Evolutionary conservation across 106 monocot species (phyloP).

Genomic region (Platanthera guangdongensis): DNA sequence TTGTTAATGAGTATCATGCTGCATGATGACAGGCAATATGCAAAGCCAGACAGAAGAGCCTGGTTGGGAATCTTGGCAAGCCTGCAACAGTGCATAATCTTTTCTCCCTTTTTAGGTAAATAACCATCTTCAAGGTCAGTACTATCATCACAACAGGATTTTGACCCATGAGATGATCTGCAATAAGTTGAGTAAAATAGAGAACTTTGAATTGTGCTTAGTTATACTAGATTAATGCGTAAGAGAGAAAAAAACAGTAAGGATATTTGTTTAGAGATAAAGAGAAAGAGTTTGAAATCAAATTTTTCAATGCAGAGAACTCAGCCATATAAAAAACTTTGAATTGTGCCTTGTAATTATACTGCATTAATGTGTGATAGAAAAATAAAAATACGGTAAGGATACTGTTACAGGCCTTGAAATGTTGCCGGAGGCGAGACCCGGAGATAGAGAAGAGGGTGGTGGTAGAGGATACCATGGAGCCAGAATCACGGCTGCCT

Average conservation of each 20-base stretch:
- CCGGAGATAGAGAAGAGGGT: too few relatives aligned
- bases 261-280: neutral
- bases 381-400: too few relatives aligned
- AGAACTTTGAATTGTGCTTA: conserved; percentile 1
- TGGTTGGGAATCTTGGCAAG: conserved; percentile 60
- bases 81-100: conserved; percentile 19
- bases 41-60: conserved; percentile 80
- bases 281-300: neutral
- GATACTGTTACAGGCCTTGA: too few relatives aligned
- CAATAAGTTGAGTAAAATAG: neutral
- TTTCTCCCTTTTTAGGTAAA: conserved; percentile 37
- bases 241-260: neutral
- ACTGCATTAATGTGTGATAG: too few relatives aligned
- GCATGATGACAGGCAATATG: conserved; percentile 94
- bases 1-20: conserved; percentile 99
- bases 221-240: neutral
- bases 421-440: too few relatives aligned
- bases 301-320: neutral
- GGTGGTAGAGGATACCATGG: too few relatives aligned
- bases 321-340: too few relatives aligned
- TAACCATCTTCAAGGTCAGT: conserved; percentile 69
- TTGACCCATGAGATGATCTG: conserved; percentile 47
- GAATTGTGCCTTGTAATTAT: too few relatives aligned
- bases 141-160: conserved; percentile 38
- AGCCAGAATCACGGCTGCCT: too few relatives aligned